Percentiles rank a stretch among this genome's conserved stretches.
Evolutionary conservation across 2,329 filamentous ascomycete genomes (phyloP).

Genomic region (Ilyonectria destructans): DNA sequence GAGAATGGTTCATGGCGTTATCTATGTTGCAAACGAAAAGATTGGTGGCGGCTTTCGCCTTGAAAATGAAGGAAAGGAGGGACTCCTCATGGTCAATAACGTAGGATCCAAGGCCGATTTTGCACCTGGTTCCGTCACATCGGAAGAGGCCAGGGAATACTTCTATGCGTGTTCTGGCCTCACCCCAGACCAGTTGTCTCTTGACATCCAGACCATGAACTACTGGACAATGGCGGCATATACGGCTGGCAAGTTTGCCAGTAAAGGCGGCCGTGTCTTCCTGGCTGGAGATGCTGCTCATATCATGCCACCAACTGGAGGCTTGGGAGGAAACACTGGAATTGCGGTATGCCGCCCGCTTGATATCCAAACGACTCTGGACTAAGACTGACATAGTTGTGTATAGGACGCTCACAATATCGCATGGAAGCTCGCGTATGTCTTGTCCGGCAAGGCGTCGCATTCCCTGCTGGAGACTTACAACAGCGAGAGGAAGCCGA

Average conservation of each 20-base stretch:
- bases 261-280: conserved; percentile 9
- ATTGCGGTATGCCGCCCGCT: conserved; percentile 1
- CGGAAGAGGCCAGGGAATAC: neutral
- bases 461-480: conserved; percentile 3
- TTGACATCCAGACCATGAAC: conserved; percentile 10
- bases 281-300: conserved; percentile 19
- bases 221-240: conserved; percentile 21
- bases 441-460: conserved; percentile 9
- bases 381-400: too few relatives aligned
- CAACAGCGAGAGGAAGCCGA: conserved; percentile 4
- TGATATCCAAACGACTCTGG: neutral
- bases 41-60: conserved; percentile 13
- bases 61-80: conserved; percentile 7
- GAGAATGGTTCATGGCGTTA: conserved; percentile 6
- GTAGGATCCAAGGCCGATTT: conserved; percentile 4
- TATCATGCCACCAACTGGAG: conserved; percentile 14
- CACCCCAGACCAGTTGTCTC: too few relatives aligned
- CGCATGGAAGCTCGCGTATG: conserved; percentile 15
- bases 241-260: conserved; percentile 7
- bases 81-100: conserved; percentile 14
- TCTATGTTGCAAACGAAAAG: conserved; percentile 11
- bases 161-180: conserved; percentile 11
- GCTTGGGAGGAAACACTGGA: conserved; percentile 16
- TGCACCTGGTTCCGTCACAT: conserved; percentile 2
- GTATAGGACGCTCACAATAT: conserved; percentile 11